Evolutionary conservation across 805 yeast genomes (phyloP).

Genomic region (Schwanniomyces vanrijiae): DNA sequence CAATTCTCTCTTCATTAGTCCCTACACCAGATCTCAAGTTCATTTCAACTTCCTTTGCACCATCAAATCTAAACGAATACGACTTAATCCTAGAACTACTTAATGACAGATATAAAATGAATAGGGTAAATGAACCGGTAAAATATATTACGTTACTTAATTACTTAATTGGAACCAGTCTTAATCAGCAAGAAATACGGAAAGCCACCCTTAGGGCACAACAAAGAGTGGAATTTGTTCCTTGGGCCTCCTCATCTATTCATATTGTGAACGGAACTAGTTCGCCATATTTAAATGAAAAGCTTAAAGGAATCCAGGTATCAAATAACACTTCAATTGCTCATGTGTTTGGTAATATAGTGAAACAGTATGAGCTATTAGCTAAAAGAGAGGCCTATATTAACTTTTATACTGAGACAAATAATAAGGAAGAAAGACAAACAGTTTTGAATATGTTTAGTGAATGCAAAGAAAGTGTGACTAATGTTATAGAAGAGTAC

Average conservation of each 20-base stretch:
- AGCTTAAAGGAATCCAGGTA: constrained; percentile 74
- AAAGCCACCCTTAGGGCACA: constrained; percentile 65
- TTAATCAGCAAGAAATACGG: constrained; percentile 69
- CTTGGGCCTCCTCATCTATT: constrained; percentile 80
- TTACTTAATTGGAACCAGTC: constrained; percentile 59
- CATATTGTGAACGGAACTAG: constrained; percentile 76
- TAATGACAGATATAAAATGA: constrained; percentile 77
- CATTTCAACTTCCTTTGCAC: constrained; percentile 40
- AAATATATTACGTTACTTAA: constrained; percentile 70
- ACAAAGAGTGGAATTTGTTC: constrained; percentile 71
- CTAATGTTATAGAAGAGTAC: constrained; percentile 49
- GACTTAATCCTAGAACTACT: constrained; percentile 83
- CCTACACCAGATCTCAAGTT: constrained; percentile 77
- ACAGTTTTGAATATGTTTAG: constrained; percentile 49
- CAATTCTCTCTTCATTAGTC: constrained; percentile 75
- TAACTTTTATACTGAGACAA: constrained; percentile 63
- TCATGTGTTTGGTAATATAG: constrained; percentile 61
- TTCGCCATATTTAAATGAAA: constrained; percentile 53
- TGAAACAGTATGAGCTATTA: constrained; percentile 77
- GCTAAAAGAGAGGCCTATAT: constrained; percentile 81
- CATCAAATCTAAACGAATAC: constrained; percentile 71
- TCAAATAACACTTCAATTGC: constrained; percentile 80
- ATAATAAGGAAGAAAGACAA: constrained; percentile 39
- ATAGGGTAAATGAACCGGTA: constrained; percentile 42
- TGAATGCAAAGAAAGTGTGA: constrained; percentile 49